A percentile compares a stretch with the other conserved stretches of the same genome.
Evolutionary conservation across 768 basidiomycete genomes (phyloP).

Genomic region (Russula lepida): DNA sequence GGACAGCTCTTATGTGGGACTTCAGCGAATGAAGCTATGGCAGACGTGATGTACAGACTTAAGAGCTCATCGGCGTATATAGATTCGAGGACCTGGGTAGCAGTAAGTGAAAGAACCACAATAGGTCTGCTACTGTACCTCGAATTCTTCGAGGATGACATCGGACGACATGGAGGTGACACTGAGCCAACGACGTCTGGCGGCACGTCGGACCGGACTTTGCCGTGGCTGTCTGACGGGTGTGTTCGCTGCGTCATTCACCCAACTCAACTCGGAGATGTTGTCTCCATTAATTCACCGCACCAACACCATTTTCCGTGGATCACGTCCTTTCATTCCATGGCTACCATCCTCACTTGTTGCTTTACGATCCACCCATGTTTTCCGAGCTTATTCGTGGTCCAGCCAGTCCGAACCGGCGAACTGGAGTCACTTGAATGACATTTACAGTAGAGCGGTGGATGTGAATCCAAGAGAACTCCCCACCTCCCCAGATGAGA

Average conservation of each 20-base stretch:
- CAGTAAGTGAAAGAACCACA: conserved; percentile 5
- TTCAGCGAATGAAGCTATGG: conserved; percentile 36
- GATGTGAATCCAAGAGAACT: neutral
- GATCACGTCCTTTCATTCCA: neutral
- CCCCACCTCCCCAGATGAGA: neutral
- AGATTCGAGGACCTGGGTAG: conserved; percentile 74
- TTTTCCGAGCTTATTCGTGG: neutral
- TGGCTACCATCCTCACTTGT: neutral
- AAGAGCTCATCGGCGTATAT: conserved; percentile 93
- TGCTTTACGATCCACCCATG: neutral
- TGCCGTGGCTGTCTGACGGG: neutral
- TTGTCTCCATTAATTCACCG: neutral
- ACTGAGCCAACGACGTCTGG: neutral
- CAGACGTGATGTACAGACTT: conserved; percentile 49
- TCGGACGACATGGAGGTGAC: conserved; percentile 48
- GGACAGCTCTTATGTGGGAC: conserved; percentile 64
- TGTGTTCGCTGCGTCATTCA: neutral
- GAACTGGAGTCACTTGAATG: conserved; percentile 14
- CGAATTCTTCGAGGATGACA: conserved; percentile 79
- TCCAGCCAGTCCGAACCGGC: neutral
- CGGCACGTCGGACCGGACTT: conserved; percentile 5
- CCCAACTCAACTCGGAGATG: conserved; percentile 2
- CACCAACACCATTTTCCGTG: neutral
- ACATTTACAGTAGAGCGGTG: neutral
- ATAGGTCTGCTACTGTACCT: conserved; percentile 42